phyloP scores from a whole-genome alignment of 1,139 yeast genomes.

The Kluyveromyces sp. region DNA sequence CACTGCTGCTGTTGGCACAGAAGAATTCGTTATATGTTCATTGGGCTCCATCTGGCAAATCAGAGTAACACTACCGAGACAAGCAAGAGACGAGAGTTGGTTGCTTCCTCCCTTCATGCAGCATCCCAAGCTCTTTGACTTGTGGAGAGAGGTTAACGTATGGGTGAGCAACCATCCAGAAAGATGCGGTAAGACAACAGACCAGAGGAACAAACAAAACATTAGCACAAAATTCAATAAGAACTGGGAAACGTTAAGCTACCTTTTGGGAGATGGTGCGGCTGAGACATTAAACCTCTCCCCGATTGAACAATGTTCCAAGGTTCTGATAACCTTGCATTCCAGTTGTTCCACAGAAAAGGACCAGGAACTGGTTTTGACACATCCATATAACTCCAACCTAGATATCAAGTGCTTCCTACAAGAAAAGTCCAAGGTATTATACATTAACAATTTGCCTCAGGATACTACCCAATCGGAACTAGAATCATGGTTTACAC shows the following conservation, averaged over 20 bases:
- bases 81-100: constrained; percentile 70
- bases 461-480: constrained; percentile 85
- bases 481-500: constrained; percentile 85
- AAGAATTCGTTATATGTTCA: constrained; percentile 61
- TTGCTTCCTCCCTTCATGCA: constrained; percentile 68
- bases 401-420: constrained; percentile 64
- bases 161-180: constrained; percentile 56
- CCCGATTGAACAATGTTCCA: constrained; percentile 10
- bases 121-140: constrained; percentile 70
- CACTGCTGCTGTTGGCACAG: constrained; percentile 35
- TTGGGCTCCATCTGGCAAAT: constrained; percentile 58
- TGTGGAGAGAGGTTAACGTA: constrained; percentile 61
- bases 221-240: constrained; percentile 8
- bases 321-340: constrained; percentile 40
- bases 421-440: constrained; percentile 67
- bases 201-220: constrained; percentile 3
- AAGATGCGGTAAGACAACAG: constrained; percentile 1
- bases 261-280: too few relatives aligned
- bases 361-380: constrained; percentile 49
- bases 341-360: constrained; percentile 48
- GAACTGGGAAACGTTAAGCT: too few relatives aligned
- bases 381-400: constrained; percentile 66
- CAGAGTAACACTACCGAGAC: constrained; percentile 70
- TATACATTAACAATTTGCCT: constrained; percentile 72
- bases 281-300: background rate